A percentile compares a stretch with the other conserved stretches of the same genome.
Conservation (phyloP, 352 stramenopile species). For the Phytophthora uliginosa region DNA sequence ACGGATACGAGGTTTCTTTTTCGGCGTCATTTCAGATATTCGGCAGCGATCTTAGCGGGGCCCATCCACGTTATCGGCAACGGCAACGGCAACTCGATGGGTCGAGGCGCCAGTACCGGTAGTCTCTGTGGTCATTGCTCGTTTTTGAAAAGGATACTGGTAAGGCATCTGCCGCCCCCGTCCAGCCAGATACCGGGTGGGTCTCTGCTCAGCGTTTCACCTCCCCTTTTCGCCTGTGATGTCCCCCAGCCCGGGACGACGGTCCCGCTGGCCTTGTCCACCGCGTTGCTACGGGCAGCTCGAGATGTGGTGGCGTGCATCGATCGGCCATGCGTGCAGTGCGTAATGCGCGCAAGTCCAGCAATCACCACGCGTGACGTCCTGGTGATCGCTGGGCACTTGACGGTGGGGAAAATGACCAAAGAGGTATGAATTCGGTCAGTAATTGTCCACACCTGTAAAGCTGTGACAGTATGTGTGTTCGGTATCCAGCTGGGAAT, state of each 20-base stretch:
- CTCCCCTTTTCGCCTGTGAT: constrained; percentile 2
- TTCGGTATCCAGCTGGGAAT: no score
- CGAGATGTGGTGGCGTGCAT: neutral
- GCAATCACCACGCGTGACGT: constrained; percentile 4
- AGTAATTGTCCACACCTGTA: no score
- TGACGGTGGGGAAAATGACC: no score
- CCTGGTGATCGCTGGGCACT: neutral
- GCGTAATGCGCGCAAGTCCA: constrained; percentile 15
- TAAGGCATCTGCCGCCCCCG: neutral
- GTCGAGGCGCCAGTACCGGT: neutral
- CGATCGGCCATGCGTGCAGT: constrained; percentile 10
- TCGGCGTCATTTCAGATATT: constrained; percentile 26
- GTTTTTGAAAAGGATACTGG: neutral
- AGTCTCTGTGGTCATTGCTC: no score
- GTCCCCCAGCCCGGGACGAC: constrained; percentile 3
- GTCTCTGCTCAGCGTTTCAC: constrained; percentile 21
- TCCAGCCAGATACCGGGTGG: neutral
- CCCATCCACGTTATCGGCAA: constrained; percentile 19
- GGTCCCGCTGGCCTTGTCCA: constrained; percentile 5
- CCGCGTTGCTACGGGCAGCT: constrained; percentile 26
- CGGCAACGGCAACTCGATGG: constrained; percentile 13
- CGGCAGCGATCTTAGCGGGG: constrained; percentile 20
- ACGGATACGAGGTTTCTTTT: constrained; percentile 26
- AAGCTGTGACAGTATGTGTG: no score
- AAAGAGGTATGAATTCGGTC: no score